phyloP scores from a whole-genome alignment of 106 monocot genomes.

The Ottelia alismoides region DNA sequence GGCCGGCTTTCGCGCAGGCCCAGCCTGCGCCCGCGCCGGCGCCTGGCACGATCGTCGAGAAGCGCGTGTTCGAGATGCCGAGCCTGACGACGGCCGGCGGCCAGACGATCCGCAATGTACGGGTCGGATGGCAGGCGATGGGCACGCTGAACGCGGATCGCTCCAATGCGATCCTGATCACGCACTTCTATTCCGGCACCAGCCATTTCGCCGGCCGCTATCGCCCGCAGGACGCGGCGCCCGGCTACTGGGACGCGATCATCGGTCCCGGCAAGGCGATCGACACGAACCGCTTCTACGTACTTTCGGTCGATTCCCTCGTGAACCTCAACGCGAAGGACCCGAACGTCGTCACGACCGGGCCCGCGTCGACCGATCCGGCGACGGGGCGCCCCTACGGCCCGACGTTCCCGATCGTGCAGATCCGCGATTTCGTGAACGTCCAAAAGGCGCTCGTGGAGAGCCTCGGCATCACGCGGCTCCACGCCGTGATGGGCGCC shows the following conservation, averaged over 20 bases:
- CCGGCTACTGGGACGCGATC: neutral
- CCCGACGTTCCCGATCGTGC: neutral
- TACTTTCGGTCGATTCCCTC: neutral
- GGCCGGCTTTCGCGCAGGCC: no score
- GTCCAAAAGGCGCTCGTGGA: neutral
- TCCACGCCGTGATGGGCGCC: neutral
- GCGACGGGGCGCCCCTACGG: neutral
- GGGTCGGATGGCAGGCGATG: no score
- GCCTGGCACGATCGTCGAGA: no score
- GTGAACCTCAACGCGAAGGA: no score
- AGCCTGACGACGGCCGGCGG: no score
- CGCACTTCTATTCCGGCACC: neutral
- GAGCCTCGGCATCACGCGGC: neutral
- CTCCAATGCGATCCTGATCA: neutral
- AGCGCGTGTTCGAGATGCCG: no score
- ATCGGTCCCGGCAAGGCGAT: neutral
- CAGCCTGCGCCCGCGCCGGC: no score
- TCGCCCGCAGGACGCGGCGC: neutral
- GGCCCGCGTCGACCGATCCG: neutral
- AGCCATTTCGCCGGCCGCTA: neutral
- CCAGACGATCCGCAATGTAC: no score
- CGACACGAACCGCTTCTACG: neutral
- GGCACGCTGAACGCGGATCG: neutral
- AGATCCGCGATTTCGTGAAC: neutral
- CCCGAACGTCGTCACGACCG: no score